Conservation (phyloP, 495 filamentous ascomycete species). For the Xylaria venustula region DNA sequence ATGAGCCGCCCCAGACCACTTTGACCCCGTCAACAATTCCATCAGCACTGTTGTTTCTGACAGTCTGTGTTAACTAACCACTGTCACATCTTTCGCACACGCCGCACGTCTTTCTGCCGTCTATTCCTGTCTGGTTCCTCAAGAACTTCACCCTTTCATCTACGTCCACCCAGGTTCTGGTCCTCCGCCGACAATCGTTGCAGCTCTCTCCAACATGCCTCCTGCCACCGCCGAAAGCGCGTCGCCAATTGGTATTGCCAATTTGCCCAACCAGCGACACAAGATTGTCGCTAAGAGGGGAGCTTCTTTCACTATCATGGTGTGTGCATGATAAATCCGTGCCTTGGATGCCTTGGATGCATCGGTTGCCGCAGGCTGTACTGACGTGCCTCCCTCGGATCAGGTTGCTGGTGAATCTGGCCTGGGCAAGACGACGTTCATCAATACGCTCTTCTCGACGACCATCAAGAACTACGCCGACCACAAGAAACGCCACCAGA, state of each 20-base stretch:
- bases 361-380: no score
- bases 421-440: constrained; percentile 98
- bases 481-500: constrained; percentile 96
- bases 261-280: constrained; percentile 97
- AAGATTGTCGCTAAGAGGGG: constrained; percentile 99
- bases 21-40: constrained; percentile 10
- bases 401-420: constrained; percentile 98
- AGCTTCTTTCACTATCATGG: constrained; percentile 99
- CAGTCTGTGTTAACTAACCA: neutral
- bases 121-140: neutral
- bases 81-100: neutral
- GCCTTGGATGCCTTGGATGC: neutral
- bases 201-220: constrained; percentile 57
- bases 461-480: constrained; percentile 99
- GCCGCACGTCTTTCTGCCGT: neutral
- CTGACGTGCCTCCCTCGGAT: constrained; percentile 30
- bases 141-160: neutral
- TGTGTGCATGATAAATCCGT: constrained; percentile 39
- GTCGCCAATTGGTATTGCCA: constrained; percentile 98
- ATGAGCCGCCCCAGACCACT: constrained; percentile 23
- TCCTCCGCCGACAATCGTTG: constrained; percentile 13
- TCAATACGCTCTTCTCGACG: constrained; percentile 99
- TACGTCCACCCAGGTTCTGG: neutral
- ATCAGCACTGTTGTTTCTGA: neutral
- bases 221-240: constrained; percentile 76